Evolutionary conservation across 352 stramenopile species (phyloP), one percentile per base, ranked within the genome.

Genomic region (Phytophthora sp.): DNA sequence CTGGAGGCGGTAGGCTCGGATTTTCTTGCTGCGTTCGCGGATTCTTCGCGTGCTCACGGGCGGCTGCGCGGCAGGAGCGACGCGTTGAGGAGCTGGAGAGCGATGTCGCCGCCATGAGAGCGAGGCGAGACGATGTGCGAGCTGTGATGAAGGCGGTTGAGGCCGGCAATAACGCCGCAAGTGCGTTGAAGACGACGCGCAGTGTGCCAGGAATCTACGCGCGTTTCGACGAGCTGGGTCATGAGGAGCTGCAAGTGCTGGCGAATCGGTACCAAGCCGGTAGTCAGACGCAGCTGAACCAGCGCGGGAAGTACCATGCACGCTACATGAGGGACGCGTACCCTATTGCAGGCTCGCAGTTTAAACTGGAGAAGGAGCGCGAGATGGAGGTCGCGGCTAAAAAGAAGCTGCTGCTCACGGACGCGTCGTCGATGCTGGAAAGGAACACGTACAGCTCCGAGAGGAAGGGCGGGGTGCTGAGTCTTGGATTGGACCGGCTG

Each of bases 311-410:
- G 45, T 94, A 92, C 67, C 83, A 94, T 58, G 21, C 61, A 12
- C 74, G 70, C 13, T 91, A 69, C 43, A 84, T 94, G 68, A 86
- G 84, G 46, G 70, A 92, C 44, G 57, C 65, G 45, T 94, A 87
- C 42, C 86, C 83, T 31, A 90, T 94, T 43, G 82, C 83, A 27
- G 86, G 86, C 10, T 67, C 76, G 13, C 86, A 94, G 76, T 39
- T 92, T 23, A 78, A 69, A 44, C 63, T 89, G 32, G 83, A 94
- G 67, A 82, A 76, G 37, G 74, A 94, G 51, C 82, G 73, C 15
- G 81, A 88, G 17, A 45, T 86, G 59, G 72, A 74, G 10, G 59
- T 84, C 20, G 50, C 63, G 1, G 83, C 80, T 9, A 91, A 91
- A 69, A 94, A 89, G 54, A 84, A 85, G 43, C 54, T 93, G 12